Base-by-base conservation (phyloP, 2,329 filamentous ascomycete species). In the Phyllosticta citriasiana region DNA sequence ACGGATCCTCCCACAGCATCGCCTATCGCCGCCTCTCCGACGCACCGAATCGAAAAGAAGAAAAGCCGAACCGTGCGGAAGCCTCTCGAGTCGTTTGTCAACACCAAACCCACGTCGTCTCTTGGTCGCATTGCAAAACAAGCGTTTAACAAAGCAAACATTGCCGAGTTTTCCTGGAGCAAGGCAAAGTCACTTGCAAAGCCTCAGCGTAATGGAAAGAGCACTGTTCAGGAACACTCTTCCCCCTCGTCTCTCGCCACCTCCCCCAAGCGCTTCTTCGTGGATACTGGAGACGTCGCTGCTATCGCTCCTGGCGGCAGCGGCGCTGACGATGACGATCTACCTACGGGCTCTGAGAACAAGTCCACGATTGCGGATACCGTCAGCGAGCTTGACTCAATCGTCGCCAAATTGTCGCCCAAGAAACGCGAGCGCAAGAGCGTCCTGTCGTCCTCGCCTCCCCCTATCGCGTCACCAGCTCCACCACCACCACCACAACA, bases 361-460 rank as follows among this genome's bases (percentile, higher is more conserved):
- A 55, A 10, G n/a, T 24, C 24, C 52, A 33, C 3, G 63, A 68
- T 16, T 69, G 71, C 47, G 67, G 70, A 7, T 40, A 55, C 59
- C 40, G 53, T 33, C 53, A 60, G 16, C 3, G 53, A 16, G 25
- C n/a, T 16, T 35, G 26, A 22, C 33, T 4, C 26, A n/a, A 53
- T 35, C 40, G 40, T 47, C 40, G 40, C 40, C 40, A 47, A 47
- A n/a, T 14, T 47, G 14, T 47, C 40, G 3, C 40, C 40, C 1
- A 53, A 71, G 69, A 35, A 57, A 57, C 14, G 24, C 16, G 19
- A 33, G 24, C 30, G 35, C 35, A 14, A n/a, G 12, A 58, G 27
- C 30, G 22, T 25, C 35, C 33, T 25, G 25, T 19, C 19, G 24
- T 24, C 40, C 19, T 47, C 27, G 33, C 40, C 22, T 5, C 47